Evolutionary conservation across 805 yeast species (phyloP), one percentile per base, ranked within the genome.

Genomic region (Starmerella vaccinii): DNA sequence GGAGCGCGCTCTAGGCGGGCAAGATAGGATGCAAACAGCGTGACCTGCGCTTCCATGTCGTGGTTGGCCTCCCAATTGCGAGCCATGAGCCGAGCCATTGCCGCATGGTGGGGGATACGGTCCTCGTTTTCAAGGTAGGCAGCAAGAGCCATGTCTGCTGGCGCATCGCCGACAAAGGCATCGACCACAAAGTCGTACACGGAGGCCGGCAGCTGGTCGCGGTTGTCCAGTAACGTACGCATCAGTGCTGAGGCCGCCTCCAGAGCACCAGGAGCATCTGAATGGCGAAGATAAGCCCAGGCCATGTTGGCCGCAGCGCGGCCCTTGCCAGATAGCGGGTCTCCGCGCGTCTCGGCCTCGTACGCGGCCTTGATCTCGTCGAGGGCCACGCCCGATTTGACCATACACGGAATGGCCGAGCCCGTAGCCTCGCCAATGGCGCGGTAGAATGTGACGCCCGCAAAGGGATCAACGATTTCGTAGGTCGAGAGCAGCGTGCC

Each of bases 141-240:
- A 12, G 23, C 16, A 12, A 35, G 41, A 3, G 60, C 63, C 12
- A 50, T 6, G 1, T 40, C 56, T 5, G 46, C 39, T 5, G 63
- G 61, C 1, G 60, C 61, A 16, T 60, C 61, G 27, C 62, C 63
- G n/a, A 60, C 39, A 34, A 60, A 58, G 3, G 53, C 60, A 18
- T 57, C 57, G 4, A 47, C 30, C 10, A 59, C 24, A 24, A 46
- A 55, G 26, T 22, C 24, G 13, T 22, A 13, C 18, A 40, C 34
- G 2, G 35, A 23, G n/a, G 50, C 43, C 22, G 47, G 46, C 24
- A 47, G 21, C 8, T 47, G 18, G 4, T 33, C 51, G 3, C 38
- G 34, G 10, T 43, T 30, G 2, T 32, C 45, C n/a, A 47, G 30
- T 37, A 44, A 30, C 3, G 34, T 29, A 13, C 27, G 35, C 23